These are phyloP conservation scores for Gracilaria domingensis DNA, from an alignment of 23 red algal genomes.

Conservation along the genomic window DNA sequence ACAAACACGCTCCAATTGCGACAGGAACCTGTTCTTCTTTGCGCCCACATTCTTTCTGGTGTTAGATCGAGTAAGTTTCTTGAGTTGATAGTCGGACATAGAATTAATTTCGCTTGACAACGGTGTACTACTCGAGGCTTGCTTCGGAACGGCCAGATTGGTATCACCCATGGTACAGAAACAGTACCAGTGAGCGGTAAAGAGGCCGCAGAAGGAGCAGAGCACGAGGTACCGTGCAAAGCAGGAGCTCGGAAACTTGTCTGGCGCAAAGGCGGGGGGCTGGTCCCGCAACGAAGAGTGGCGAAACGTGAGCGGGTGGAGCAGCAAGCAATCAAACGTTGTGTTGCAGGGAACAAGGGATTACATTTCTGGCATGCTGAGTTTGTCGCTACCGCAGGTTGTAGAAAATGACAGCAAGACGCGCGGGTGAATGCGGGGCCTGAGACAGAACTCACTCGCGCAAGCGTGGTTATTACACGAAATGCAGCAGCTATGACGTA, in stretches of 20 bases:
- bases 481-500: neutral
- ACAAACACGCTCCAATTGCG: constrained; percentile 53
- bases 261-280: neutral
- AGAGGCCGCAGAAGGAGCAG: neutral
- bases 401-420: neutral
- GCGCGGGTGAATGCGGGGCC: neutral
- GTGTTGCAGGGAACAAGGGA: neutral
- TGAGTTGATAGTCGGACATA: constrained; percentile 42
- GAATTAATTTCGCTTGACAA: constrained; percentile 25
- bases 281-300: neutral
- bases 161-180: neutral
- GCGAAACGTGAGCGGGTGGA: neutral
- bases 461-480: neutral
- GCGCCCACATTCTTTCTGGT: constrained; percentile 43
- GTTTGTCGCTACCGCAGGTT: neutral
- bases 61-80: constrained; percentile 50
- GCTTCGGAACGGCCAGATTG: neutral
- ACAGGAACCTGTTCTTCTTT: constrained; percentile 23
- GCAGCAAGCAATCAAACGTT: neutral
- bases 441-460: neutral
- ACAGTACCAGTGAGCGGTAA: neutral
- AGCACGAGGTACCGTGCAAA: neutral
- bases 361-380: neutral
- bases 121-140: neutral
- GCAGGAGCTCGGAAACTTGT: neutral